Evolutionary conservation across 441 rosid species (phyloP).

Genomic region (Brassica balearica): DNA sequence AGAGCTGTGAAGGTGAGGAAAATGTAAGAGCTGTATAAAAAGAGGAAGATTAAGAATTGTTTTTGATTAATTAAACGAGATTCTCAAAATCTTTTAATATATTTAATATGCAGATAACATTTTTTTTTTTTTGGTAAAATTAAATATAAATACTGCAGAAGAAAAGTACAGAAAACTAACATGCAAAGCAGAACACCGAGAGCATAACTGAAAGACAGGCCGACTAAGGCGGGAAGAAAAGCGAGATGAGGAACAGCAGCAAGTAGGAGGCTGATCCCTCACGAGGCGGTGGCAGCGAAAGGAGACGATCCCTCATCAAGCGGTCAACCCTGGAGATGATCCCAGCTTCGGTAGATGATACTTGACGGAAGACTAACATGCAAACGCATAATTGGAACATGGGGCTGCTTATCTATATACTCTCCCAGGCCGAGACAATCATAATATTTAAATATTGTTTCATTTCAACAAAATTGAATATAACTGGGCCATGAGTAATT

Average conservation of each 20-base stretch:
- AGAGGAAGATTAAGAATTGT: slow-evolving; percentile 14
- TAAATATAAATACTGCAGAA: slow-evolving; percentile 11
- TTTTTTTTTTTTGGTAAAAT: too few species aligned
- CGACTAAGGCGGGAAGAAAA: too few species aligned
- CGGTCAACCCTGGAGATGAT: too few species aligned
- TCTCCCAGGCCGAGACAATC: neutral
- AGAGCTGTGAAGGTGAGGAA: slow-evolving; percentile 32
- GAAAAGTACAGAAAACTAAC: too few species aligned
- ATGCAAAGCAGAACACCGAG: too few species aligned
- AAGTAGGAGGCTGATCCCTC: too few species aligned
- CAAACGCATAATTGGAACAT: slow-evolving; percentile 48
- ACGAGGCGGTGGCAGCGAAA: too few species aligned
- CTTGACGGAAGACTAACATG: slow-evolving; percentile 46
- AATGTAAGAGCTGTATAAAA: slow-evolving; percentile 37
- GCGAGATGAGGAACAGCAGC: too few species aligned
- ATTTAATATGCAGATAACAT: too few species aligned
- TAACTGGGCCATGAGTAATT: neutral
- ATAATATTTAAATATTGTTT: neutral
- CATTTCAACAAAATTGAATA: neutral
- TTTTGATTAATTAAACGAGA: slow-evolving; percentile 29
- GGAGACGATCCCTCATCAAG: too few species aligned
- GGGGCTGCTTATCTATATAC: slow-evolving; percentile 25
- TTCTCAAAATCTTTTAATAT: slow-evolving; percentile 26
- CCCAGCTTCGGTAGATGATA: too few species aligned
- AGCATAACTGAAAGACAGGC: too few species aligned